Base-by-base conservation (phyloP, 2,329 filamentous ascomycete species). In the Hypoxylon sp. region DNA sequence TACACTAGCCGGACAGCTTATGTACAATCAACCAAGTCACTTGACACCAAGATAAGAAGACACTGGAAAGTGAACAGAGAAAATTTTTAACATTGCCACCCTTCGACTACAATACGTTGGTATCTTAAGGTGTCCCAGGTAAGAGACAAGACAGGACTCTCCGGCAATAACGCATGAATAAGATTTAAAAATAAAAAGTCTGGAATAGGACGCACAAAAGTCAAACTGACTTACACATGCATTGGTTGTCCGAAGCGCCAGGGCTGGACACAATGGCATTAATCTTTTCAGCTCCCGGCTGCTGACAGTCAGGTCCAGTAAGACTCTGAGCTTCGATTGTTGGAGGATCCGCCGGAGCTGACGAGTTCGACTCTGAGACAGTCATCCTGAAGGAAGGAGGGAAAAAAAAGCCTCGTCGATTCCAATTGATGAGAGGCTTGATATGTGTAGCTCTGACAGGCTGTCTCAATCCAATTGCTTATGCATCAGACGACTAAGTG, bases 291-390 rank as follows among this genome's bases (percentile, higher is more conserved):
- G 59, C 43, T 56, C 41, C 67, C 45, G 67, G 52, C 25, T 25
- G 54, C 63, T 63, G 52, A 67, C 37, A 43, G 21, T 48, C 61
- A 37, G 47, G 50, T 53, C 57, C 54, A 47, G 64, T 58, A 63
- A 56, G 66, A 67, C 57, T 70, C 54, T 64, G 61, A 39, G 37
- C 46, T 50, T 43, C 48, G 63, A 71, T 70, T 54, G 67, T 70
- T 62, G 66, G 61, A 50, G 68, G 54, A 59, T 63, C 63, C 57
- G 57, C 69, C 64, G 71, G 66, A 65, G 64, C 70, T 65, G 70
- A 65, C 61, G 70, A 68, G 30, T 61, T 64, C 65, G 34, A 55
- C 59, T 70, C 58, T 59, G 66, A 63, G 67, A 65, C 64, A 23
- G 64, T 54, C 61, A 69, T 63, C 63, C 66, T 68, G 56, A 65